Conservation (phyloP, 345 rosid species). For the Isatis tinctoria region DNA sequence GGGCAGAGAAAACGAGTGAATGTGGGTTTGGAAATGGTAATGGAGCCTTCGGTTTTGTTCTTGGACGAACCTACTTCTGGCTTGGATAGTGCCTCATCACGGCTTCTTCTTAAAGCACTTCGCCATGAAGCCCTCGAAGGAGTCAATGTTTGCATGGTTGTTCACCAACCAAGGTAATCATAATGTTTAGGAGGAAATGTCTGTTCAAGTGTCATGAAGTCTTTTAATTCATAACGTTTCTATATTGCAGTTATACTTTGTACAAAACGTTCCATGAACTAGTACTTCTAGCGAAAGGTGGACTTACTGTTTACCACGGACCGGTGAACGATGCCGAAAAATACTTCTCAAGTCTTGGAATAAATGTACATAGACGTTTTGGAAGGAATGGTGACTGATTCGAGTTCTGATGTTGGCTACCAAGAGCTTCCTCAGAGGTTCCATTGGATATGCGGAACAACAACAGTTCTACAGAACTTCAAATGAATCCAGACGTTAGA, state of each 20-base stretch:
- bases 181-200: not conserved
- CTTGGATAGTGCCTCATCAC: conserved; percentile 96
- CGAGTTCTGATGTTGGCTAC: conserved; percentile 42
- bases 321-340: conserved; percentile 69
- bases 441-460: conserved; percentile 65
- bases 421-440: conserved; percentile 76
- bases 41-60: conserved; percentile 93
- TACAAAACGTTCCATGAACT: conserved; percentile 84
- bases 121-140: conserved; percentile 91
- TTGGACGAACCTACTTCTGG: conserved; percentile 99
- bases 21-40: conserved; percentile 95
- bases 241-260: conserved; percentile 72
- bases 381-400: conserved; percentile 64
- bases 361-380: conserved; percentile 69
- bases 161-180: conserved; percentile 87
- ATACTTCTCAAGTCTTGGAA: conserved; percentile 78
- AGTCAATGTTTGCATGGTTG: conserved; percentile 89
- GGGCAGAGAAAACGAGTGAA: conserved; percentile 96
- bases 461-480: conserved; percentile 30
- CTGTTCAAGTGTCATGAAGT: not conserved
- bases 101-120: conserved; percentile 82
- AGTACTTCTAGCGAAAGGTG: conserved; percentile 87
- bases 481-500: conserved; percentile 28
- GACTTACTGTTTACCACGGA: conserved; percentile 84
- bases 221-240: not conserved